Base-by-base conservation (phyloP, 179 eudicot species). In the Silene vulgaris region DNA sequence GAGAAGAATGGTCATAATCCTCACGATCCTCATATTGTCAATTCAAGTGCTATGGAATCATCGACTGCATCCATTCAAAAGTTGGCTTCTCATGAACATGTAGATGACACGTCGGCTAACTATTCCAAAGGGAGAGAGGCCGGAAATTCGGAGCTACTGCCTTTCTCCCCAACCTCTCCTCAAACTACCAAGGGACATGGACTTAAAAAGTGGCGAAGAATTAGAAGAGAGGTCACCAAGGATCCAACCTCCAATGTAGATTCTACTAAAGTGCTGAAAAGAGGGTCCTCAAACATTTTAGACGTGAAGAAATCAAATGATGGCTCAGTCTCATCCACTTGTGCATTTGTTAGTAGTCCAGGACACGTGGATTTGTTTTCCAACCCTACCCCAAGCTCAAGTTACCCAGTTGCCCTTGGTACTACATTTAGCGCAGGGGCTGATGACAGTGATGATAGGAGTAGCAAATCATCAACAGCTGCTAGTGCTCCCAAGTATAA, bases 131-230 rank as follows among this genome's bases (percentile, higher is more conserved):
- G 50, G 17, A 56, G 26, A 30, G 65, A 72, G 7, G 63, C 8
- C 57, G 29, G 7, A 56, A 57, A 32, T 56, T 32, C 65, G 3
- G 64, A 72, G 75, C 54, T 57, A 11, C 30, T n/a, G 37, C 35
- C 75, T 32, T 72, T 32, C 60, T 56, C 75, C 29, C 75, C 75
- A 61, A 62, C 63, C 35, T 28, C 76, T 14, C 45, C 80, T 32
- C 56, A 43, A 21, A 29, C 70, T 20, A 20, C 71, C 21, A 92
- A 91, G 81, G 97, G 92, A 70, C 68, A 45, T 32, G 95, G 97
- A 28, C 74, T 89, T 77, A 93, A 80, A 86, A 93, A 93, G 63
- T 91, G 98, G 98, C 84, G 85, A 70, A 82, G 98, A 84, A 78
- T 88, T 59, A 82, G 61, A 75, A 84, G 98, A 82, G 90, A 84